Evolutionary conservation across 2,329 filamentous ascomycete genomes (phyloP), one percentile per base, ranked within the genome.

Genomic region (Fusarium siculi): DNA sequence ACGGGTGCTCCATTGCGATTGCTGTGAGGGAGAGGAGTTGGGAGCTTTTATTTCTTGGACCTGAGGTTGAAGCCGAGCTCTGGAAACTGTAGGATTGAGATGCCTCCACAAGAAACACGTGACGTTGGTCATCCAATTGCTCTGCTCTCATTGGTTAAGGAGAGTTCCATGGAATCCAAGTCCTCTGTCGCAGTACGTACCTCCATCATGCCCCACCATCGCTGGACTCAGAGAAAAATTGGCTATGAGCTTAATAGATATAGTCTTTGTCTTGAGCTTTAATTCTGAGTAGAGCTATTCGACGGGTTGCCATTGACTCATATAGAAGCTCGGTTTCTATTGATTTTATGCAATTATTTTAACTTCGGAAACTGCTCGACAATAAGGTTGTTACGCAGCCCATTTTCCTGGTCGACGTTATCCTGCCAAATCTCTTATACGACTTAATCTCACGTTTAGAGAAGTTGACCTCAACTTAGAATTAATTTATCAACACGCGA

Each of bases 51-150:
- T 56, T 68, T 76, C 70, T 73, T 72, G 34, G 66, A 63, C 74
- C 56, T 72, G 77, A 79, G 72, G 76, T 69, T 72, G 75, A 75
- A 75, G 74, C 74, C 73, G 72, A 76, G 74, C 74, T 76, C 68
- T 71, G 49, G 63, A 68, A 65, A 73, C 75, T 74, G 64, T 70
- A 76, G 70, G 70, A 70, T 74, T 70, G 66, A 61, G 68, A 64
- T 36, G 64, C 66, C 68, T 75, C 70, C 70, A 74, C 74, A 43
- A 46, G 32, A 16, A 64, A 75, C 81, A 83, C 81, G 81, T 83
- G 81, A 82, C 65, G 52, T 52, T 77, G 74, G 79, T 77, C 66
- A 75, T 76, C 72, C 80, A 83, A 83, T 82, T 82, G 76, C 63
- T 52, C 42, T 25, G 18, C 37, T 59, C 14, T 75, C 63, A 83